phyloP scores from a whole-genome alignment of 805 yeast genomes.

The Yarrowia alimentaria region DNA sequence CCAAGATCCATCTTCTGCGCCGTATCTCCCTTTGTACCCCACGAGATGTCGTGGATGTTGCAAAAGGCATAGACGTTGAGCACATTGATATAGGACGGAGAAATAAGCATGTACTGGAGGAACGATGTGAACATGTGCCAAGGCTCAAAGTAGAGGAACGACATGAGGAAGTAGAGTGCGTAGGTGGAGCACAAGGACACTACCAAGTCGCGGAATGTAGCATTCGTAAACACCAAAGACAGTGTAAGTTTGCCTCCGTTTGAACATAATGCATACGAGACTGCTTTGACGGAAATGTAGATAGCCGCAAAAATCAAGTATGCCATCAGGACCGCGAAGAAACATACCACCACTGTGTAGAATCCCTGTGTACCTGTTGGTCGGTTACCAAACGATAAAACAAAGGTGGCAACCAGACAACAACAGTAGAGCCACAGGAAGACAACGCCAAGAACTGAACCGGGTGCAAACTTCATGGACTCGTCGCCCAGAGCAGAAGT shows the following conservation, averaged over 20 bases:
- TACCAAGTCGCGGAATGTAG: conserved; percentile 78
- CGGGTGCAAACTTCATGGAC: conserved; percentile 64
- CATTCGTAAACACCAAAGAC: conserved; percentile 55
- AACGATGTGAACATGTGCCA: conserved; percentile 90
- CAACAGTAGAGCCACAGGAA: conserved; percentile 83
- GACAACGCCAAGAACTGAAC: conserved; percentile 71
- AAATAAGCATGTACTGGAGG: conserved; percentile 73
- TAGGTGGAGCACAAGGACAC: conserved; percentile 87
- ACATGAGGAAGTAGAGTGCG: conserved; percentile 71
- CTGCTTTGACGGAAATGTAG: conserved; percentile 71
- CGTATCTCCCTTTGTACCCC: conserved; percentile 94
- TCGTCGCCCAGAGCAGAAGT: conserved; percentile 70
- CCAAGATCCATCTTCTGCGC: conserved; percentile 69
- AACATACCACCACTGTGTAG: conserved; percentile 67
- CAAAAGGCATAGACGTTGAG: conserved; percentile 93
- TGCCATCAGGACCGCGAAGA: conserved; percentile 85
- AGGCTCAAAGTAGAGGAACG: conserved; percentile 82
- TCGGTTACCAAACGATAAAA: conserved; percentile 87
- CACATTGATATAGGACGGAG: conserved; percentile 89
- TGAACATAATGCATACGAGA: conserved; percentile 52
- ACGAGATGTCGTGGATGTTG: conserved; percentile 91
- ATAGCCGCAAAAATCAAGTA: conserved; percentile 88
- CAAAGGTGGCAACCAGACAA: conserved; percentile 79
- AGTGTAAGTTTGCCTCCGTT: conserved; percentile 44
- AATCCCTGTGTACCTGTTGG: conserved; percentile 86